A percentile compares a stretch with the other conserved stretches of the same genome.
Evolutionary conservation across 371 early-diverging fungal genomes (phyloP).

Genomic region (Mortierella sp.): DNA sequence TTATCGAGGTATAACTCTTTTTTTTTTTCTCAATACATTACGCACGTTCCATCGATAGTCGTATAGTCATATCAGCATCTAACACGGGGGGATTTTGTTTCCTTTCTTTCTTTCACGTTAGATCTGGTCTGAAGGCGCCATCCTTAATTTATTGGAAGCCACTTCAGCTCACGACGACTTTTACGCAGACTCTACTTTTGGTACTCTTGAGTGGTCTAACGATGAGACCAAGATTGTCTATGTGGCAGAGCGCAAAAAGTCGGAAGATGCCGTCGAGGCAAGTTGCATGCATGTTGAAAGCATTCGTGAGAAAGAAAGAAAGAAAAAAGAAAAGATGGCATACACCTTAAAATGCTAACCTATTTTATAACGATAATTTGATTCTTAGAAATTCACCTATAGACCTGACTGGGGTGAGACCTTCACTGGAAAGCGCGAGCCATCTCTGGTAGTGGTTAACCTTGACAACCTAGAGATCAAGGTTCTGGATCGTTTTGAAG

Average conservation of each 20-base stretch:
- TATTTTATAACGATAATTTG: background rate
- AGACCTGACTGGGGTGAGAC: constrained; percentile 71
- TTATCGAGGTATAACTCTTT: constrained; percentile 57
- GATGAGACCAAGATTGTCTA: constrained; percentile 66
- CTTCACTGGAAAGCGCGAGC: constrained; percentile 63
- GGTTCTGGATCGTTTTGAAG: constrained; percentile 39
- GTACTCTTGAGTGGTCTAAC: constrained; percentile 69
- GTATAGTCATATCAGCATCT: background rate
- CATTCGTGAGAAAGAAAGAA: no score
- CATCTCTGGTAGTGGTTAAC: constrained; percentile 61
- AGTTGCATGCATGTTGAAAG: background rate
- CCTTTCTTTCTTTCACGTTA: constrained; percentile 14
- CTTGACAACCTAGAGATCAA: constrained; percentile 47
- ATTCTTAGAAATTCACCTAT: constrained; percentile 41
- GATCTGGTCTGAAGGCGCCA: constrained; percentile 62
- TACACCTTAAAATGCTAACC: no score
- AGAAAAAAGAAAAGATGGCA: no score
- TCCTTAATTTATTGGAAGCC: constrained; percentile 64
- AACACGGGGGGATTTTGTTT: no score
- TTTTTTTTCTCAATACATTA: background rate
- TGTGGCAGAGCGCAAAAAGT: constrained; percentile 67
- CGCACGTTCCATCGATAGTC: background rate
- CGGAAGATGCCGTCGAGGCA: constrained; percentile 55
- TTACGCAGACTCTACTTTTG: constrained; percentile 74
- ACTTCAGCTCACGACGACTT: constrained; percentile 71